Conservation (phyloP, 805 yeast species). For the Zygoascus flipseniorum region DNA sequence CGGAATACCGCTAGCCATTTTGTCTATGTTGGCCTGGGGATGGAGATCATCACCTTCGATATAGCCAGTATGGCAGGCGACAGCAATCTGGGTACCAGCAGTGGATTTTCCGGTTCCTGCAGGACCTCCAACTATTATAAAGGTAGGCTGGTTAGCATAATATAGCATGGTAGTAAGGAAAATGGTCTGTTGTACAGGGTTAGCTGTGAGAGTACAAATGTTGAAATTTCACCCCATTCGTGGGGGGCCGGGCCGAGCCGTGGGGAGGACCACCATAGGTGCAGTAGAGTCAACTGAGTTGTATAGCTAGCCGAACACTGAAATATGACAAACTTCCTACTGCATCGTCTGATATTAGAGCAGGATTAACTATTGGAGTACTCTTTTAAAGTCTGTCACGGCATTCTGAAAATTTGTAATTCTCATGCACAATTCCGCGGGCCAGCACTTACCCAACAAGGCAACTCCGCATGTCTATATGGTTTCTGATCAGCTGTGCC, state of each 20-base stretch:
- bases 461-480: neutral
- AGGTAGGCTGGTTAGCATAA: conserved; percentile 1
- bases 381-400: too few species aligned
- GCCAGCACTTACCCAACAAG: neutral
- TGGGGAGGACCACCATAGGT: neutral
- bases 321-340: too few species aligned
- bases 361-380: too few species aligned
- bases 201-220: neutral
- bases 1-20: conserved; percentile 78
- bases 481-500: too few species aligned
- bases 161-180: neutral
- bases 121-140: conserved; percentile 75
- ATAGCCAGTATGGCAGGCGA: conserved; percentile 42
- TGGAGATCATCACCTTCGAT: conserved; percentile 85
- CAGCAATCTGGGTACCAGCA: conserved; percentile 47
- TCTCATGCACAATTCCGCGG: too few species aligned
- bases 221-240: neutral
- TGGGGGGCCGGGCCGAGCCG: neutral
- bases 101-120: conserved; percentile 95
- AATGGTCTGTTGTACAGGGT: neutral
- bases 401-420: too few species aligned
- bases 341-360: too few species aligned
- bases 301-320: too few species aligned
- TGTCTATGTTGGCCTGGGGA: conserved; percentile 60
- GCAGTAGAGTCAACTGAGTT: too few species aligned